A percentile compares a stretch with the other conserved stretches of the same genome.
phyloP scores from a whole-genome alignment of 306 rosid species.

The Senna siamea region DNA sequence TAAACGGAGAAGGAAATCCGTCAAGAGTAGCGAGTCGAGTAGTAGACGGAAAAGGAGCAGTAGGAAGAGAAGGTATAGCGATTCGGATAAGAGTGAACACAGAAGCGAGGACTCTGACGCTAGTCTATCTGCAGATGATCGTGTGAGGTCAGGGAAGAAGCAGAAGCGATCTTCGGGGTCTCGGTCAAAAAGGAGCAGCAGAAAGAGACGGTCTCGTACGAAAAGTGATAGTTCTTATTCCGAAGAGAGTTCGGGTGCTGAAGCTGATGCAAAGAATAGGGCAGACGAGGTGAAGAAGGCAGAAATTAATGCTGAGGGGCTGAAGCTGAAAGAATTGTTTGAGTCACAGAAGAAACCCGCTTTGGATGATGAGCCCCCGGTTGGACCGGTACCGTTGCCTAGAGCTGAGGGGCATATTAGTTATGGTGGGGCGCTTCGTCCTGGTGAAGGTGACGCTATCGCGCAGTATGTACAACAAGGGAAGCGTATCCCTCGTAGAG shows the following conservation, averaged over 20 bases:
- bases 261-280: constrained; percentile 45
- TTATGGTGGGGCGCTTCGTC: constrained; percentile 98
- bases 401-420: constrained; percentile 98
- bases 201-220: constrained; percentile 43
- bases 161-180: constrained; percentile 41
- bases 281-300: constrained; percentile 47
- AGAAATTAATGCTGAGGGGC: constrained; percentile 62
- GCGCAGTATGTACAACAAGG: constrained; percentile 98
- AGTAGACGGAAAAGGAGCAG: constrained; percentile 21
- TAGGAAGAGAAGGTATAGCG: constrained; percentile 55
- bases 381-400: constrained; percentile 94
- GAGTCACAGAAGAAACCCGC: constrained; percentile 80
- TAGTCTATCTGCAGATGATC: constrained; percentile 39
- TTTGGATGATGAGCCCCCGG: constrained; percentile 68
- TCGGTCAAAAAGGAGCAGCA: constrained; percentile 42
- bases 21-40: constrained; percentile 46
- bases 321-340: constrained; percentile 66
- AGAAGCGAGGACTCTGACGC: constrained; percentile 47
- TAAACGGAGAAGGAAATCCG: constrained; percentile 50
- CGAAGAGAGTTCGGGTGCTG: constrained; percentile 58
- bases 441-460: constrained; percentile 99
- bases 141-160: constrained; percentile 45
- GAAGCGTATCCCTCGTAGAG: constrained; percentile 96
- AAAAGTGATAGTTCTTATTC: constrained; percentile 46
- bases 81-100: constrained; percentile 55